Base-by-base conservation (phyloP, 495 filamentous ascomycete species). In the Penicillium mononematosum region DNA sequence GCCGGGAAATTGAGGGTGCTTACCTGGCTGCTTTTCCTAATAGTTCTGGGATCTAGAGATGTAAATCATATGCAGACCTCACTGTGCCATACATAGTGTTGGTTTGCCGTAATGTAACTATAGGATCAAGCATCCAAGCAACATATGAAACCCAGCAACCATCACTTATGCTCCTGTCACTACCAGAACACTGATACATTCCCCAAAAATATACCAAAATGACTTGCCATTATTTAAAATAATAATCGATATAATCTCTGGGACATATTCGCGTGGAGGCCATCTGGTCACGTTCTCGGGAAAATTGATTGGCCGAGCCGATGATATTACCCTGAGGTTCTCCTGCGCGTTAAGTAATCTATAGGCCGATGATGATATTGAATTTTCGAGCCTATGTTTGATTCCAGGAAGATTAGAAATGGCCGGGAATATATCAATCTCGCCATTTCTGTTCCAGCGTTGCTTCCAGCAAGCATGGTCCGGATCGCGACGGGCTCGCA, bases 1-100 rank as follows among this genome's bases (percentile, higher is more conserved):
- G 57, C 0, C 56, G 49, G 12, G 65, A 68, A 49, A 60, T 68
- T 51, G 62, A 68, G 42, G 53, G 50, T 24, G 54, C 59, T 16
- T 63, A 62, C 44, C 1, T 54, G 43, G 59, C 59, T 46, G 62
- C 62, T 12, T 65, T 63, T 52, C 55, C 54, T n/a, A 51, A 58
- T 45, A 38, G 29, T 14, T 27, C 31, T 16, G 60, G 36, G 22
- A 56, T 59, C 32, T 59, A 45, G 16, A 25, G 9, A 45, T 25
- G 16, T 16, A 38, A 38, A 38, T 38, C 0, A n/a, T 38, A n/a
- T 38, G 5, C 34, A 16, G 34, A 38, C 14, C 32, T 5, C 14
- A 14, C 34, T 38, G 1, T 36, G 34, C 34, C 12, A 36, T 36
- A 16, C 12, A 36, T 36, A 16, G 12, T 36, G 34, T 36, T 36